Base-by-base conservation (phyloP, 1,139 yeast species). In the Arxiozyma slooffiae region DNA sequence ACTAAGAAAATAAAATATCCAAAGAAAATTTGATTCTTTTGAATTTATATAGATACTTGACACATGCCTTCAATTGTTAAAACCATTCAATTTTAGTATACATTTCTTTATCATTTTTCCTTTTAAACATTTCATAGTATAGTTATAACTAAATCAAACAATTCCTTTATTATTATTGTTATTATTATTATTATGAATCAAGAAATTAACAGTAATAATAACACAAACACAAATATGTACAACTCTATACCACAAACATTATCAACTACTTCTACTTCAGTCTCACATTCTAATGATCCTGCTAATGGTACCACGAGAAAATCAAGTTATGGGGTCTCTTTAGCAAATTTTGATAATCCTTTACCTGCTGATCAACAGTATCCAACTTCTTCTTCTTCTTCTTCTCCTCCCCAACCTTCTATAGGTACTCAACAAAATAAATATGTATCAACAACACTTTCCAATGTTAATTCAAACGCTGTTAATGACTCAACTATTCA, bases 331-430 rank as follows among this genome's bases (percentile, higher is more conserved):
- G 63, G 64, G 7, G 55, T 62, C 38, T 61, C 65, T 5, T 58
- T 58, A 21, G 64, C 63, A 21, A 63, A 64, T 52, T 57, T 53
- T 52, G 67, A 57, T 60, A 64, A 62, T 44, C 67, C 67, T 9
- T 46, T 62, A 38, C 59, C 58, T 1, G 46, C 53, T 9, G 38
- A 42, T 30, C 45, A 42, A 42, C 38, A 42, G n/a, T 38, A 34
- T 22, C 50, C 51, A 24, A 41, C 42, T n/a, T 38, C 47, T 24
- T 36, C 50, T 23, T 23, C 42, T 21, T 43, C 45, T 18, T 38
- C 47, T 26, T 41, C 50, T 21, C 21, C 42, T 38, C 42, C 45
- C 30, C 41, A 55, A 56, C 22, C 53, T 47, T 40, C 23, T 24
- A 23, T 22, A 8, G 17, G 18, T 16, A 20, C 46, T n/a, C 30